Percentiles rank a stretch among this genome's conserved stretches.
Evolutionary conservation across 768 basidiomycete species (phyloP).

Genomic region (Auricularia sp.): DNA sequence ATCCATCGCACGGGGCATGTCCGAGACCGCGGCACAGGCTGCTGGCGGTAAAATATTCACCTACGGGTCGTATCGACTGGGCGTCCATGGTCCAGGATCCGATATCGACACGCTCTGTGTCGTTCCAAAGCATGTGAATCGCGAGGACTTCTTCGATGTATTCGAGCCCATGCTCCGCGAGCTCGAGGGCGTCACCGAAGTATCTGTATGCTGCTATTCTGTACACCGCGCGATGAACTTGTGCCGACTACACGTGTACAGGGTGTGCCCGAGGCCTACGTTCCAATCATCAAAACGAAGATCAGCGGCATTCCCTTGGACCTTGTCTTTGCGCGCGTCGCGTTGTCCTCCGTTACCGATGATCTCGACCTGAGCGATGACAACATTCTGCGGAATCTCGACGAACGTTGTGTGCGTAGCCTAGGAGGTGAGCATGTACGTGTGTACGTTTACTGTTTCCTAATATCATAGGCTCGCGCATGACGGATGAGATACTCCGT

Average conservation of each 20-base stretch:
- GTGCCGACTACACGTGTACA: conserved; percentile 21
- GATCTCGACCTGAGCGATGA: conserved; percentile 86
- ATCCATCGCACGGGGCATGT: conserved; percentile 68
- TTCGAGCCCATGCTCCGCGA: conserved; percentile 85
- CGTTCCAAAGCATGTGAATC: conserved; percentile 89
- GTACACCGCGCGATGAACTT: neutral
- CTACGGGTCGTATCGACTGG: conserved; percentile 94
- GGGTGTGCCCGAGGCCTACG: conserved; percentile 95
- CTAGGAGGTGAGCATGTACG: conserved; percentile 53
- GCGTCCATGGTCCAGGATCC: conserved; percentile 89
- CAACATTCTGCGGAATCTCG: conserved; percentile 81
- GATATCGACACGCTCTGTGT: conserved; percentile 99
- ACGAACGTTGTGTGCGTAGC: conserved; percentile 92
- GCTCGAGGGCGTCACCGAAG: conserved; percentile 74
- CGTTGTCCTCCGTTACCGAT: conserved; percentile 81
- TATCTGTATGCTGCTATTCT: conserved; percentile 58
- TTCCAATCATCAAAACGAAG: conserved; percentile 88
- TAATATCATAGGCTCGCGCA: conserved; percentile 63
- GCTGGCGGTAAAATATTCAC: conserved; percentile 99
- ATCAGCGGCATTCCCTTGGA: conserved; percentile 90
- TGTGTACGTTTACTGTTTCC: neutral
- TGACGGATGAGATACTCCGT: conserved; percentile 90
- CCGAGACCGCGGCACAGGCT: conserved; percentile 75
- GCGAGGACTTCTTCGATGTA: conserved; percentile 90
- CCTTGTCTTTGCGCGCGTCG: conserved; percentile 85